A percentile compares a stretch with the other conserved stretches of the same genome.
Conservation (phyloP, 2,329 filamentous ascomycete species). For the Colletotrichum euphorbiae region DNA sequence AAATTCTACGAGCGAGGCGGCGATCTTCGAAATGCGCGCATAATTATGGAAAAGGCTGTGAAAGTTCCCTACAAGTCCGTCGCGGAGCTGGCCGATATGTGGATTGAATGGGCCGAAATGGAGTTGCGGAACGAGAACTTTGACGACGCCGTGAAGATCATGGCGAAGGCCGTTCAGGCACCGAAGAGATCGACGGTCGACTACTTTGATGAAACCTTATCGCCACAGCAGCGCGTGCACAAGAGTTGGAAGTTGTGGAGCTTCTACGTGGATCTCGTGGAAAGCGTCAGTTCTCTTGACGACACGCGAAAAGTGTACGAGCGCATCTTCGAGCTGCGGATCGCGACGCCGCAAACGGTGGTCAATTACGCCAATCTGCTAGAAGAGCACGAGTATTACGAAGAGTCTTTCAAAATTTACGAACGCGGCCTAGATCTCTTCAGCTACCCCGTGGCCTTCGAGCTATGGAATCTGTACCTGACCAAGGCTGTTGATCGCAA, state of each 20-base stretch:
- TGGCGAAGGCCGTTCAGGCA: constrained; percentile 97
- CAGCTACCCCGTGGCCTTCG: constrained; percentile 97
- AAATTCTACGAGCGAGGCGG: constrained; percentile 94
- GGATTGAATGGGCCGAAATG: constrained; percentile 99
- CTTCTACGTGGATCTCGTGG: constrained; percentile 98
- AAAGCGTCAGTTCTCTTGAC: constrained; percentile 90
- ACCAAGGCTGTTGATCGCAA: constrained; percentile 97
- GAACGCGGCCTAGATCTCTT: constrained; percentile 98
- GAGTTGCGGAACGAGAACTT: constrained; percentile 97
- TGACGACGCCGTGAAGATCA: constrained; percentile 91
- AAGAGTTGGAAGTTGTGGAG: constrained; percentile 99
- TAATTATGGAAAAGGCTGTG: constrained; percentile 97
- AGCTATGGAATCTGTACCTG: constrained; percentile 97
- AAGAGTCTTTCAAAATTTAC: constrained; percentile 98
- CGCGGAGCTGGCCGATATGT: constrained; percentile 96
- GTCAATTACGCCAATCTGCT: constrained; percentile 98
- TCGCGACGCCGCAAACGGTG: constrained; percentile 96
- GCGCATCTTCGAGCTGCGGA: constrained; percentile 96
- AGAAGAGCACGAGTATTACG: constrained; percentile 94
- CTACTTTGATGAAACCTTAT: constrained; percentile 95
- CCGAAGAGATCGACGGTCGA: constrained; percentile 98
- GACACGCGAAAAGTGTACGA: constrained; percentile 97
- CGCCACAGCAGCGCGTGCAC: constrained; percentile 95
- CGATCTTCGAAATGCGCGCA: constrained; percentile 84
- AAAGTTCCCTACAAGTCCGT: constrained; percentile 99